Conservation (phyloP, 2,329 filamentous ascomycete species). For the Fusarium sp. region DNA sequence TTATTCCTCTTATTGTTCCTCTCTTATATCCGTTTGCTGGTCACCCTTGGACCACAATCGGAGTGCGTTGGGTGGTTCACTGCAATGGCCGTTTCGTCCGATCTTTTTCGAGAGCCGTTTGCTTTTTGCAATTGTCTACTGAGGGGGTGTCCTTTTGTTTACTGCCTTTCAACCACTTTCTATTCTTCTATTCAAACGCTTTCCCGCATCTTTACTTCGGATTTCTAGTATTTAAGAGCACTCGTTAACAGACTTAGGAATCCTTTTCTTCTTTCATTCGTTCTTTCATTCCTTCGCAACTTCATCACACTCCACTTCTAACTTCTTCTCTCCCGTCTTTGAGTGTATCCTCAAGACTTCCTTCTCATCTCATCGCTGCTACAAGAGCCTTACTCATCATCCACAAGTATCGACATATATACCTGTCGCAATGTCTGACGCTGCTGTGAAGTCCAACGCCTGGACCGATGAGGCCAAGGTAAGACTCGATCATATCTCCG, state of each 20-base stretch:
- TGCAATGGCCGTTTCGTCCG: neutral
- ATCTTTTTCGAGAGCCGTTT: neutral
- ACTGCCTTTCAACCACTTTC: neutral
- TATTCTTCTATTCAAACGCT: neutral
- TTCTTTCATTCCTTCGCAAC: too few relatives aligned
- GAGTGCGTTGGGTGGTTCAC: neutral
- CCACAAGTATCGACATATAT: too few relatives aligned
- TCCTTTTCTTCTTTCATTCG: neutral
- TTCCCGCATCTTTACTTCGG: neutral
- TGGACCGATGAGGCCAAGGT: constrained; percentile 54
- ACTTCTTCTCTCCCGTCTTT: neutral
- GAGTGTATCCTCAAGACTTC: too few relatives aligned
- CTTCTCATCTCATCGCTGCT: too few relatives aligned
- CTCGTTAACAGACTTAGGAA: neutral
- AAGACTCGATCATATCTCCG: neutral
- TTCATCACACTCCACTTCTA: too few relatives aligned
- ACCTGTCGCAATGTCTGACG: constrained; percentile 38
- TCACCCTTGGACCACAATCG: neutral
- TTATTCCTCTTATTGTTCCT: neutral
- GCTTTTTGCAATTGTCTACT: neutral
- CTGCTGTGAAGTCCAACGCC: constrained; percentile 37
- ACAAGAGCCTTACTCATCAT: too few relatives aligned
- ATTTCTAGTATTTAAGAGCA: neutral
- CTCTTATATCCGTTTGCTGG: neutral
- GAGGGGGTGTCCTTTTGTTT: neutral